Percentiles rank a stretch among this genome's conserved stretches.
Evolutionary conservation across 2,329 filamentous ascomycete genomes (phyloP).

Genomic region (Ophiosphaerella narmari): DNA sequence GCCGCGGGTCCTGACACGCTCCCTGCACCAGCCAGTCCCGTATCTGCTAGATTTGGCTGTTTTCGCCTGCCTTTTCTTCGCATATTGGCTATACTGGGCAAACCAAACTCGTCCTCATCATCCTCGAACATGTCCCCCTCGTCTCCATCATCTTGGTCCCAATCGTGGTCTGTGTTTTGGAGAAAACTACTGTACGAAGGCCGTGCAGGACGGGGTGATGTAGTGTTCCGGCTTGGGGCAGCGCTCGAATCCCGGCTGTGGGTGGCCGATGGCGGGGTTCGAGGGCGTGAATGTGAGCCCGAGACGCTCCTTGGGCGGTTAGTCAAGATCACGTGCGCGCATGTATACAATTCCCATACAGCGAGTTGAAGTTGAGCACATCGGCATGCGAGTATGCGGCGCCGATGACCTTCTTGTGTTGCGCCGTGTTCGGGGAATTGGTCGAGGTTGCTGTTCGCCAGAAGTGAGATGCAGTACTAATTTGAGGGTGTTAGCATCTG

Average conservation of each 20-base stretch:
- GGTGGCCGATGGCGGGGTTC: slow-evolving; percentile 71
- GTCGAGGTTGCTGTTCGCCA: slow-evolving; percentile 69
- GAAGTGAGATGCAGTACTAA: slow-evolving; percentile 84
- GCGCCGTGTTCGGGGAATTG: slow-evolving; percentile 51
- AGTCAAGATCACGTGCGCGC: slow-evolving; percentile 5
- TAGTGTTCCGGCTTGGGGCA: slow-evolving; percentile 60
- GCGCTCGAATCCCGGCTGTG: slow-evolving; percentile 62
- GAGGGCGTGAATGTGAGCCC: slow-evolving; percentile 67
- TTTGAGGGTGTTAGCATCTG: background rate
- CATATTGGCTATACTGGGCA: slow-evolving; percentile 91
- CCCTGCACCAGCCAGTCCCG: slow-evolving; percentile 37
- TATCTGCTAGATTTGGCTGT: slow-evolving; percentile 52
- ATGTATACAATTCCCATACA: slow-evolving; percentile 57
- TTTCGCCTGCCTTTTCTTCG: slow-evolving; percentile 68
- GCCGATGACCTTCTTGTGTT: slow-evolving; percentile 76
- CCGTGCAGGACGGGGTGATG: slow-evolving; percentile 64
- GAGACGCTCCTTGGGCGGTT: slow-evolving; percentile 60
- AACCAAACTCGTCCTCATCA: slow-evolving; percentile 92
- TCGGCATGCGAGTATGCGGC: slow-evolving; percentile 97
- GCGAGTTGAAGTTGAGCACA: slow-evolving; percentile 81
- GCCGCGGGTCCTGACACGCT: slow-evolving; percentile 30
- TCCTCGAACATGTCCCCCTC: slow-evolving; percentile 77
- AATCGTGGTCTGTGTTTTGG: slow-evolving; percentile 80
- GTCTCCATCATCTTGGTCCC: slow-evolving; percentile 71
- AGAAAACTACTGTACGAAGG: slow-evolving; percentile 81